These are phyloP conservation scores for Phanerochaete sordida DNA, from an alignment of 768 basidiomycete genomes.

Conservation along the genomic window DNA sequence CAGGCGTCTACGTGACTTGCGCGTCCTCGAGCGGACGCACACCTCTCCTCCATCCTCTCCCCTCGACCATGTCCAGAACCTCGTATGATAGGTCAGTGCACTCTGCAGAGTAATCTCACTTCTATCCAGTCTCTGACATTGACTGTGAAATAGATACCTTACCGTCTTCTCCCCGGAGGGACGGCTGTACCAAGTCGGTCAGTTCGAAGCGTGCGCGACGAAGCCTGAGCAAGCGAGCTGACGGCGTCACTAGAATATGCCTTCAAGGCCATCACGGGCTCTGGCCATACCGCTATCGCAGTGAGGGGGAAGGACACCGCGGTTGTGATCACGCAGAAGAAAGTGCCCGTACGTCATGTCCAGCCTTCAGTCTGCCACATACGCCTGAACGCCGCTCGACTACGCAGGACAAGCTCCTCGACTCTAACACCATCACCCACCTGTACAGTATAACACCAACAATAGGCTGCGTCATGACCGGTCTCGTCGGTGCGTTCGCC, in stretches of 20 bases:
- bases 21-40: constrained; percentile 49
- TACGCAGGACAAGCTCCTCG: constrained; percentile 90
- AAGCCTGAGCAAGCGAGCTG: background rate
- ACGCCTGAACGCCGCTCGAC: background rate
- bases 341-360: constrained; percentile 77
- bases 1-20: constrained; percentile 39
- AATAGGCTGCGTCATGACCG: constrained; percentile 98
- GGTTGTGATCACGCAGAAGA: constrained; percentile 97
- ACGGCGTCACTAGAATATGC: constrained; percentile 76
- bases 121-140: background rate
- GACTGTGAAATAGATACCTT: constrained; percentile 58
- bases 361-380: background rate
- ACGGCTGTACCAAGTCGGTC: constrained; percentile 97
- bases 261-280: constrained; percentile 98
- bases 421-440: constrained; percentile 91
- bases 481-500: constrained; percentile 69
- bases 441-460: constrained; percentile 94
- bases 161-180: constrained; percentile 98
- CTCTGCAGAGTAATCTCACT: background rate
- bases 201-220: constrained; percentile 25
- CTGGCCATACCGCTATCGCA: constrained; percentile 90
- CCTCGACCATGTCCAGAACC: constrained; percentile 75
- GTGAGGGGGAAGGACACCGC: constrained; percentile 93
- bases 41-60: constrained; percentile 14
- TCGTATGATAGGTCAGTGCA: constrained; percentile 78